phyloP scores from a whole-genome alignment of 768 basidiomycete species.

The Naematelia aurantialba region DNA sequence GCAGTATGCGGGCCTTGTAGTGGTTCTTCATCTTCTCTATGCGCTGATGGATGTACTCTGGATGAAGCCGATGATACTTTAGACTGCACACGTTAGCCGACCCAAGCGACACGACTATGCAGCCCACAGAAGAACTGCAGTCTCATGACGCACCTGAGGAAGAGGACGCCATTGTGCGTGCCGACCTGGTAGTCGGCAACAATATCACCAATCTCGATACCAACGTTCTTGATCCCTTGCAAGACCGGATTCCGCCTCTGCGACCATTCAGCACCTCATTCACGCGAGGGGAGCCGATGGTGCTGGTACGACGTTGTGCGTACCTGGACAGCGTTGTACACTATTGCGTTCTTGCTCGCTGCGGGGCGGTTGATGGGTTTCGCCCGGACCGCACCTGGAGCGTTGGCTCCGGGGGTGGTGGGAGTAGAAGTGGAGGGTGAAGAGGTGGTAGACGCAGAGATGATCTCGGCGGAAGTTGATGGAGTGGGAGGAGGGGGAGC shows the following conservation, averaged over 20 bases:
- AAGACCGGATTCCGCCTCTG: conserved; percentile 87
- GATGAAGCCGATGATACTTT: conserved; percentile 92
- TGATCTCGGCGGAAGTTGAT: not conserved
- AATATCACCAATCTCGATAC: conserved; percentile 93
- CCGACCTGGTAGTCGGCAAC: conserved; percentile 94
- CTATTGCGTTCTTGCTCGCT: conserved; percentile 43
- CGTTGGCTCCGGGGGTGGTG: too few species aligned
- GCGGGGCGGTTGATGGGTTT: conserved; percentile 36
- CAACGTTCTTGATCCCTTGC: conserved; percentile 76
- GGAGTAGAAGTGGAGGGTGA: too few species aligned
- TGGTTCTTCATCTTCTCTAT: conserved; percentile 78
- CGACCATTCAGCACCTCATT: not conserved
- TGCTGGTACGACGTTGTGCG: not conserved
- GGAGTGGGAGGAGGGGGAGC: conserved; percentile 2
- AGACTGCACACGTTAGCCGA: conserved; percentile 59
- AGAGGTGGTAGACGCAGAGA: conserved; percentile 6
- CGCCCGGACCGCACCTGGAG: too few species aligned
- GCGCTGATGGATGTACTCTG: conserved; percentile 89
- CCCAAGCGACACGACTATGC: too few species aligned
- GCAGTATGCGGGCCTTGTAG: conserved; percentile 77
- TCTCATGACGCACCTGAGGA: conserved; percentile 64
- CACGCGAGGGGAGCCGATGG: not conserved
- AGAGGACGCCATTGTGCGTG: conserved; percentile 83
- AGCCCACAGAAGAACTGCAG: too few species aligned
- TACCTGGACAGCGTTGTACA: conserved; percentile 47